Evolutionary conservation across 345 rosid genomes (phyloP), one percentile per base, ranked within the genome.

Genomic region (Rhizophora apiculata): DNA sequence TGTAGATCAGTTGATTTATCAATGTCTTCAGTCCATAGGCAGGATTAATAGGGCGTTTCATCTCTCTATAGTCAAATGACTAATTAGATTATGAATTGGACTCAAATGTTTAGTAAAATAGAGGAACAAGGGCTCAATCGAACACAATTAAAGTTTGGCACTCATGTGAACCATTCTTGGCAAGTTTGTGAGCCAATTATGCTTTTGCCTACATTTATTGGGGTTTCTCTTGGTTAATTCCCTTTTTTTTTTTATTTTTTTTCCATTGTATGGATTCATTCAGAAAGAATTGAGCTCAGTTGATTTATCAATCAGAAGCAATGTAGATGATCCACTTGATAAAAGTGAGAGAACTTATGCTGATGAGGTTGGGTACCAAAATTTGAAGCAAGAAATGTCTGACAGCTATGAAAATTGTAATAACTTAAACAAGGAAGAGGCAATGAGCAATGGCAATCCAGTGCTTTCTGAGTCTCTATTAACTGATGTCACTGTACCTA

Each of bases 361-460:
- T 64, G 63, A 53, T 49, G 76, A 69, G 67, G 48, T 70, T 48
- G 73, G 61, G 58, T 4, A 31, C 56, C 73, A 74, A 68, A 62
- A 37, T 72, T 63, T 37, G 64, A 75, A 71, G 79, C 76, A 61
- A 71, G 82, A 80, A 72, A 34, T 51, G 59, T 65, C 51, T 30
- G 79, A 77, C 61, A 60, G 60, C 69, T 80, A 60, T 60, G 69
- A 69, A 64, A 48, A 73, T 13, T 32, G 43, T 3, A 49, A 48
- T 43, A 62, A 68, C 61, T 61, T 69, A 67, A 76, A 57, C 62
- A 70, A 43, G 58, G 80, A 77, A 68, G 73, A 48, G 31, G 62
- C 70, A 55, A 65, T 46, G 65, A 62, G 70, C 63, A 79, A 84
- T 53, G 82, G 82, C 72, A 70, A 62, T 68, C 63, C 79, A 13